Base-by-base conservation (phyloP, 495 filamentous ascomycete species). In the Hapsidospora chrysogenum region DNA sequence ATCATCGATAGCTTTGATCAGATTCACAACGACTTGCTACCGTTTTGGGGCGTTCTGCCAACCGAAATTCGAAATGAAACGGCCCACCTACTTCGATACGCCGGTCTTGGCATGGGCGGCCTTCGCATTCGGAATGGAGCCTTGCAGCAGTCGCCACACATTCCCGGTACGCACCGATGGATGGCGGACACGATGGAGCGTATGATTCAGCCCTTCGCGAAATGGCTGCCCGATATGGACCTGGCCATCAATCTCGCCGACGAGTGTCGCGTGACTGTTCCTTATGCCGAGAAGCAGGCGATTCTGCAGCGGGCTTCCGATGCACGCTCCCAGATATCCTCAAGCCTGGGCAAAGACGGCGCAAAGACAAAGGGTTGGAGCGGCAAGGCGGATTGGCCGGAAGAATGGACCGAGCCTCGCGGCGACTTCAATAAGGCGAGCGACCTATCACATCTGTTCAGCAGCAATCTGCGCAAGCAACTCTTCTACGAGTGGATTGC, bases 191-290 rank as follows among this genome's bases (percentile, higher is more conserved):
- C 21, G 66, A 76, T 28, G 92, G 84, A 60, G 9, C 68, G 63
- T 7, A 93, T 94, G 84, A 73, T 94, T 51, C 54, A 66, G 18
- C 54, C 61, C 2, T 95, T 94, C 49, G 60, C 76, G 3, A 52
- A 79, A 47, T 76, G 70, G 51, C 57, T 95, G 32, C 87, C 87
- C 0, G 85, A 94, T 49, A 94, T 95, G 84, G 87, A 96, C 48
- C 50, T 96, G 21, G 79, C 74, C 2, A 87, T 95, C 58, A 96
- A 95, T 53, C 55, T 78, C n/a, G 79, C 92, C 48, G 86, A 96
- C 49, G 85, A 94, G 48, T 77, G 79, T 33, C 71, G 87, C 17
- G 80, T 95, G 4, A 60, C 85, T 2, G 64, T 94, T 3, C 80
- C 82, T 3, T 70, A 73, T 37, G 77, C n/a, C n/a, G n/a, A n/a